Base-by-base conservation (phyloP, 2,329 filamentous ascomycete species). In the Alternaria incomplexa region DNA sequence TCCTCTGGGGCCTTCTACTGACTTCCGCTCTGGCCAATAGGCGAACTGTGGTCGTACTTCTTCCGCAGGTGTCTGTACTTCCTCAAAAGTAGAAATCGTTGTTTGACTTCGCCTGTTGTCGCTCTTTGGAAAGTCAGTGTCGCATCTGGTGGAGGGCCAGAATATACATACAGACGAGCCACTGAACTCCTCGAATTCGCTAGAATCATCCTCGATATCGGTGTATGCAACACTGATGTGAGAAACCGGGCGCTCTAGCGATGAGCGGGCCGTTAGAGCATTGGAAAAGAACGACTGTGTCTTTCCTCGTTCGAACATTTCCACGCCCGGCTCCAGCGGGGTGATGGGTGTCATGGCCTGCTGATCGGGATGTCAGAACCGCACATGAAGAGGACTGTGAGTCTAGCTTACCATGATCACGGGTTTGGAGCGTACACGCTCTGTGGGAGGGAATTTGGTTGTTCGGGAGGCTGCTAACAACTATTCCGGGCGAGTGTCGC, bases 21-120 rank as follows among this genome's bases (percentile, higher is more conserved):
- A 85, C 78, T 91, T 91, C 62, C 79, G 89, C 22, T 85, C 79
- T 62, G 87, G 85, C 63, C 86, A 82, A 47, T 89, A 86, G 67
- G 88, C 84, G 73, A 89, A 92, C 26, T 84, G 84, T 65, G 85
- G 85, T 64, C 88, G 86, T 67, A 87, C 91, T 65, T 78, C 76
- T 44, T 79, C 77, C 58, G 88, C 87, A 17, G 94, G 94, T 25
- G 94, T 97, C 28, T 88, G 88, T 4, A 90, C 86, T 77, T 97
- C 93, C 74, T 96, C 93, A 73, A 91, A 93, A 1, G 93, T 95
- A 7, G 93, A 97, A 40, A 96, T 85, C 3, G 94, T 97, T 4
- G 93, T 95, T 76, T 94, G 89, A 83, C 93, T 96, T 63, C 88
- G 88, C 73, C 91, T 74, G 61, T 80, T 79, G 50, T 81, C 80